Conservation (phyloP, 2,329 filamentous ascomycete genomes). For the Fusarium duplospermum region DNA sequence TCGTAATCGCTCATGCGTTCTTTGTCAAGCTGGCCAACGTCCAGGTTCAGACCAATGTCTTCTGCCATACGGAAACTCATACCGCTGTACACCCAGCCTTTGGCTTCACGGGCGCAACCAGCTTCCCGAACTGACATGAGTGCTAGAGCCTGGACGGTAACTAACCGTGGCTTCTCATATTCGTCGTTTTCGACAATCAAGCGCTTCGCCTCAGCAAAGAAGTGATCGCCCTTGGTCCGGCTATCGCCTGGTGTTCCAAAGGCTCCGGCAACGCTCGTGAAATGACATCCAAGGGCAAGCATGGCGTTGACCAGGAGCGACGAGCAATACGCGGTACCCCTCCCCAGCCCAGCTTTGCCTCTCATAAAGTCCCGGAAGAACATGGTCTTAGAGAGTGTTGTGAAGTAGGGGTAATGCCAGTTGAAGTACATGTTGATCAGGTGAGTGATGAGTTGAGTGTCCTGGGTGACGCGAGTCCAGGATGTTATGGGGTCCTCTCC, state of each 20-base stretch:
- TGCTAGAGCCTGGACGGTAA: constrained; percentile 92
- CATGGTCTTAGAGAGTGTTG: constrained; percentile 84
- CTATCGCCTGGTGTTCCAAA: constrained; percentile 78
- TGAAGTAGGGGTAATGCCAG: constrained; percentile 98
- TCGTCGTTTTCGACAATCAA: constrained; percentile 92
- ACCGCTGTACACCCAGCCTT: constrained; percentile 97
- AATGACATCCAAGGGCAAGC: constrained; percentile 92
- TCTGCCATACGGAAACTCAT: constrained; percentile 99
- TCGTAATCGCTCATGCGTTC: constrained; percentile 80
- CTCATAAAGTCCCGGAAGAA: constrained; percentile 88
- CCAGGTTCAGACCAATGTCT: constrained; percentile 91
- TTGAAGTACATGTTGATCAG: constrained; percentile 98
- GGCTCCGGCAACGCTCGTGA: constrained; percentile 81
- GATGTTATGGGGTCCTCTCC: constrained; percentile 79
- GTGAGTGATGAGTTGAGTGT: constrained; percentile 82
- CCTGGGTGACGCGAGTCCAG: constrained; percentile 89
- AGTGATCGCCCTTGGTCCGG: constrained; percentile 92
- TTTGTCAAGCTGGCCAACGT: constrained; percentile 74
- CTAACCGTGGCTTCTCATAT: constrained; percentile 87
- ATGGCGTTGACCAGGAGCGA: constrained; percentile 93
- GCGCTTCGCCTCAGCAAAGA: constrained; percentile 93
- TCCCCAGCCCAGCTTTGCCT: constrained; percentile 70
- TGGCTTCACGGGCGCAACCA: constrained; percentile 91
- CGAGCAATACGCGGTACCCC: constrained; percentile 82
- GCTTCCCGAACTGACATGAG: constrained; percentile 97